phyloP scores from a whole-genome alignment of 176 grass and related monocot genomes.

The Oryza australiensis region DNA sequence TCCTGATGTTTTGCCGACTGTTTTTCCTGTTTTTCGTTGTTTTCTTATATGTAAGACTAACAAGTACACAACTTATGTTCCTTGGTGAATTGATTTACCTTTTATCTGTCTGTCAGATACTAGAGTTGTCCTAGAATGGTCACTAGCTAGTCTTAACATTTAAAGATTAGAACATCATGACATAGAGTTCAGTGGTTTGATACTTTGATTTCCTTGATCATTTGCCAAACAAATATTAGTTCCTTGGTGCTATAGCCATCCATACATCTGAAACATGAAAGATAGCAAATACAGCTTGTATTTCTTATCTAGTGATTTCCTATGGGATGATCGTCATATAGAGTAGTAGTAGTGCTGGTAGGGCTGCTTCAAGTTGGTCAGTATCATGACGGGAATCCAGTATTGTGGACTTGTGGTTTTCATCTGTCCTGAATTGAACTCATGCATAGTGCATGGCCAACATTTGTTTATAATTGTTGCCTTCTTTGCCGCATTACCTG shows the following conservation, averaged over 20 bases:
- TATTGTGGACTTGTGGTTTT: background rate
- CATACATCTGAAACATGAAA: slow-evolving; percentile 10
- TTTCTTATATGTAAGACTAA: background rate
- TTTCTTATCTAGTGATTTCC: background rate
- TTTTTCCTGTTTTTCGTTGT: background rate
- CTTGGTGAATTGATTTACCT: slow-evolving; percentile 4
- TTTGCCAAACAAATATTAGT: background rate
- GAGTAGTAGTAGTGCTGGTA: background rate
- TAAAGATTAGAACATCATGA: background rate
- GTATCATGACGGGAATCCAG: background rate
- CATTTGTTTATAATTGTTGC: background rate
- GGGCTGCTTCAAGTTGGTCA: background rate
- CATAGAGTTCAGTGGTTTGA: slow-evolving; percentile 3
- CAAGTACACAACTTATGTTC: background rate
- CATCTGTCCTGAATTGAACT: slow-evolving; percentile 11
- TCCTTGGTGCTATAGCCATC: background rate
- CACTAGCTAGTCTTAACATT: background rate
- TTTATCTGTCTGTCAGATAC: background rate
- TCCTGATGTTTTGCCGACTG: background rate
- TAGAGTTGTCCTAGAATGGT: background rate
- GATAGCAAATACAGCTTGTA: background rate
- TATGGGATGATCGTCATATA: background rate
- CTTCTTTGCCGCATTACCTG: background rate
- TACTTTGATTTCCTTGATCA: background rate
- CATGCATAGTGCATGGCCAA: background rate